Percentiles rank a stretch among this genome's conserved stretches.
Conservation (phyloP, 805 yeast genomes). For the Wickerhamiella occidentalis region DNA sequence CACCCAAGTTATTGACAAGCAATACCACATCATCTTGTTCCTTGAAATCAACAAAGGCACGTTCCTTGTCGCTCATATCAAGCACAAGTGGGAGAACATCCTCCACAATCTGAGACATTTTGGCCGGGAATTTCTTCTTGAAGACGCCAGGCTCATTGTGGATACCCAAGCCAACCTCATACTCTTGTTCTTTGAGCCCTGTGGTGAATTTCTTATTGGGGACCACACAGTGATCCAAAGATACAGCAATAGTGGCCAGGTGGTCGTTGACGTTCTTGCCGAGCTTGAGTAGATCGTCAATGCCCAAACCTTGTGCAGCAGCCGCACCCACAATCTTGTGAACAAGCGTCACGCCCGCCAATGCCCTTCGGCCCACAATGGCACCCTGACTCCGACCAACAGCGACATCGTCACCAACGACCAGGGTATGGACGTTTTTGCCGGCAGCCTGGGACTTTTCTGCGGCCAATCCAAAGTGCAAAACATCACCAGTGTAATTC, state of each 20-base stretch:
- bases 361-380: conserved; percentile 86
- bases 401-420: conserved; percentile 86
- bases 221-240: conserved; percentile 78
- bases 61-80: conserved; percentile 54
- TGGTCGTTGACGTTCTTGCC: conserved; percentile 52
- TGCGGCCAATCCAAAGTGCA: conserved; percentile 85
- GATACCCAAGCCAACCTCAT: conserved; percentile 90
- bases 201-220: conserved; percentile 63
- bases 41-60: conserved; percentile 64
- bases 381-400: conserved; percentile 86
- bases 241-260: conserved; percentile 78
- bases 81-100: conserved; percentile 50
- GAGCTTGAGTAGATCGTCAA: conserved; percentile 42
- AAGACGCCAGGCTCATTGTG: conserved; percentile 88
- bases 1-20: conserved; percentile 78
- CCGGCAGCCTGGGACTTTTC: conserved; percentile 79
- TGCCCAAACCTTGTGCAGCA: conserved; percentile 32
- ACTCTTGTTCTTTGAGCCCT: conserved; percentile 45
- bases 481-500: conserved; percentile 88
- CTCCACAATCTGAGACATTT: conserved; percentile 59
- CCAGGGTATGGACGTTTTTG: conserved; percentile 53
- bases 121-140: conserved; percentile 32
- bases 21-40: conserved; percentile 54
- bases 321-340: conserved; percentile 80
- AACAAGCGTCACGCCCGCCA: conserved; percentile 80